A percentile compares a stretch with the other conserved stretches of the same genome.
Evolutionary conservation across 768 basidiomycete species (phyloP).

Genomic region (Chalciporus chontae): DNA sequence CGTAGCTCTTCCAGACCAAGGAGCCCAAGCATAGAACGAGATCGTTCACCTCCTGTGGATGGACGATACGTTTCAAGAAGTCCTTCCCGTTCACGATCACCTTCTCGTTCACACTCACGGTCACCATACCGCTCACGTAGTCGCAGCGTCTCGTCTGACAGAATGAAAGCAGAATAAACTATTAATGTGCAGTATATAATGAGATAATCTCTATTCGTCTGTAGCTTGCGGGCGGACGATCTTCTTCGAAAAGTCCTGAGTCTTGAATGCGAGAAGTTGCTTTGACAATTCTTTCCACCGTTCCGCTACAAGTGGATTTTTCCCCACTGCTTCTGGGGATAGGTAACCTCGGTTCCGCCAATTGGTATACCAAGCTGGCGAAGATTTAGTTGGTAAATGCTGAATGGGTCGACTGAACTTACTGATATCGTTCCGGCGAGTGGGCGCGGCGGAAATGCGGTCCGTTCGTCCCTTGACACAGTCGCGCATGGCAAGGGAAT

Average conservation of each 20-base stretch:
- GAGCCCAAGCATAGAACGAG: conserved; percentile 14
- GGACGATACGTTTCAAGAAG: too few relatives aligned
- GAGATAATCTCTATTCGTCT: conserved; percentile 15
- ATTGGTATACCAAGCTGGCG: conserved; percentile 73
- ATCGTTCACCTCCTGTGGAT: conserved; percentile 40
- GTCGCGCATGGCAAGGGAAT: conserved; percentile 77
- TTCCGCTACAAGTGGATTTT: conserved; percentile 62
- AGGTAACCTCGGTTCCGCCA: conserved; percentile 75
- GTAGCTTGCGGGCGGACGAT: conserved; percentile 8
- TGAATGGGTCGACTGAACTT: conserved; percentile 28
- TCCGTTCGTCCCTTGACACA: conserved; percentile 71
- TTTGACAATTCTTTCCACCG: conserved; percentile 65
- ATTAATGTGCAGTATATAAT: conserved; percentile 13
- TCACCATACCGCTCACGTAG: conserved; percentile 51
- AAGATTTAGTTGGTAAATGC: conserved; percentile 2
- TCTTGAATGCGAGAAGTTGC: conserved; percentile 54
- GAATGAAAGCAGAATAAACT: conserved; percentile 41
- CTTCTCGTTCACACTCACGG: conserved; percentile 40
- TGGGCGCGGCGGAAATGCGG: conserved; percentile 72
- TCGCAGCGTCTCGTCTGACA: conserved; percentile 55
- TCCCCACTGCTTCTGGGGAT: conserved; percentile 53
- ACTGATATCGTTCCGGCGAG: conserved; percentile 84
- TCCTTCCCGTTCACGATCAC: conserved; percentile 43
- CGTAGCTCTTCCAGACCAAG: conserved; percentile 24
- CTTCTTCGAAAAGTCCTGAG: conserved; percentile 30